These are phyloP conservation scores for Incumbomyces lentus DNA, from an alignment of 2,329 filamentous ascomycete species.

Conservation along the genomic window DNA sequence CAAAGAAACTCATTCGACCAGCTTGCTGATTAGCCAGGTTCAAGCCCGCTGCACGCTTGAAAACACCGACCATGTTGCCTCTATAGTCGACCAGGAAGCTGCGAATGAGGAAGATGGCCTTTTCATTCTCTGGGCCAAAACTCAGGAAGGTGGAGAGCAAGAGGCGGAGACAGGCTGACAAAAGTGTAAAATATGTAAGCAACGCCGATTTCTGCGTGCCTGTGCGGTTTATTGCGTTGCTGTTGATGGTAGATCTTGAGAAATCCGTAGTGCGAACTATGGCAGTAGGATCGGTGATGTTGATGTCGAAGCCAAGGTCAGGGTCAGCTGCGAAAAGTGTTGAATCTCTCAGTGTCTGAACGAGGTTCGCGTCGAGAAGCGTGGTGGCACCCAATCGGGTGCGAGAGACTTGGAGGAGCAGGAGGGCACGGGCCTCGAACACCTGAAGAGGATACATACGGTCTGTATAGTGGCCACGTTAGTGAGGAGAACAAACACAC, in stretches of 20 bases:
- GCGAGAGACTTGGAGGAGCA: constrained; percentile 75
- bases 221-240: constrained; percentile 25
- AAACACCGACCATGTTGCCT: constrained; percentile 72
- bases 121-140: constrained; percentile 68
- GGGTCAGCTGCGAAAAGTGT: constrained; percentile 84
- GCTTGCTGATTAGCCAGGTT: constrained; percentile 36
- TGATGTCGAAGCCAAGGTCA: constrained; percentile 62
- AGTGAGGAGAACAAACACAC: too few relatives aligned
- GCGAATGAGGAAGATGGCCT: constrained; percentile 61
- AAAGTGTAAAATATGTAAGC: constrained; percentile 71
- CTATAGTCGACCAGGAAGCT: constrained; percentile 75
- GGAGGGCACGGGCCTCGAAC: constrained; percentile 65
- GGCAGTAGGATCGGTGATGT: constrained; percentile 7
- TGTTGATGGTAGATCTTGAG: background rate
- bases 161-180: constrained; percentile 70
- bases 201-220: constrained; percentile 60
- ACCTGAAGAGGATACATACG: constrained; percentile 43
- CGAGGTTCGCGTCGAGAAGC: constrained; percentile 80
- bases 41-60: constrained; percentile 80
- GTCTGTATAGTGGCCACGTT: constrained; percentile 24
- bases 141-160: constrained; percentile 72
- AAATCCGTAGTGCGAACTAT: background rate
- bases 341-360: constrained; percentile 68
- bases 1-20: constrained; percentile 1
- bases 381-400: constrained; percentile 74